Base-by-base conservation (phyloP, 768 basidiomycete species). In the Calvatia gigantea region DNA sequence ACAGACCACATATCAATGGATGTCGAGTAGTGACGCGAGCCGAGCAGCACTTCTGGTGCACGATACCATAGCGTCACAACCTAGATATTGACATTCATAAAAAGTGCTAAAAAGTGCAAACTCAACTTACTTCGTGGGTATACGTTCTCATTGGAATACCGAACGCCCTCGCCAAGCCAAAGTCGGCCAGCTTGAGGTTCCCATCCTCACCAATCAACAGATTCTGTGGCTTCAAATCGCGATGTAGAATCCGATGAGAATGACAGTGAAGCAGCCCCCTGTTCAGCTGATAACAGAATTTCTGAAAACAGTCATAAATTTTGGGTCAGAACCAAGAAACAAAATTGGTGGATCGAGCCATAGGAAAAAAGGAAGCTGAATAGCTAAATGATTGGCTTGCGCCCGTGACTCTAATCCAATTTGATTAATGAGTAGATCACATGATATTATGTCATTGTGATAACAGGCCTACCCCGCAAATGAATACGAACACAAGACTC, bases 1-100 rank as follows among this genome's bases (percentile, higher is more conserved):
- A 99, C 96, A n/a, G 93, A 95, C 97, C 97, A 99, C 93, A 98
- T 97, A 73, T 99, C 97, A 65, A 99, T 91, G 2, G 94, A 92
- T 2, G 97, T 99, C 14, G 93, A 88, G 73, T 99, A 99, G 69
- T 98, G 94, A 39, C 95, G 86, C 4, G 92, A 89, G 28, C 96
- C 96, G 1, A 99, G 86, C 17, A 99, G 77, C 47, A 99, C 96
- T 70, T 99, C 97, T 2, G 97, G 97, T 4, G 96, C 93, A 46
- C 97, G 92, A 69, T 99, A 99, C 97, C 97, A 99, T 35, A 99
- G 80, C 8, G 97, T 99, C 19, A 99, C 97, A 45, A 99, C 97
- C 97, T 99, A 58, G 14, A 48, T 42, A 32, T n/a, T n/a, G 17
- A n/a, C 39, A 25, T 41, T 23, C 35, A 37, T 44, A 19, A 67